These are phyloP conservation scores for Tolypocladium paradoxum DNA, from an alignment of 2,329 filamentous ascomycete genomes.

Conservation along the genomic window DNA sequence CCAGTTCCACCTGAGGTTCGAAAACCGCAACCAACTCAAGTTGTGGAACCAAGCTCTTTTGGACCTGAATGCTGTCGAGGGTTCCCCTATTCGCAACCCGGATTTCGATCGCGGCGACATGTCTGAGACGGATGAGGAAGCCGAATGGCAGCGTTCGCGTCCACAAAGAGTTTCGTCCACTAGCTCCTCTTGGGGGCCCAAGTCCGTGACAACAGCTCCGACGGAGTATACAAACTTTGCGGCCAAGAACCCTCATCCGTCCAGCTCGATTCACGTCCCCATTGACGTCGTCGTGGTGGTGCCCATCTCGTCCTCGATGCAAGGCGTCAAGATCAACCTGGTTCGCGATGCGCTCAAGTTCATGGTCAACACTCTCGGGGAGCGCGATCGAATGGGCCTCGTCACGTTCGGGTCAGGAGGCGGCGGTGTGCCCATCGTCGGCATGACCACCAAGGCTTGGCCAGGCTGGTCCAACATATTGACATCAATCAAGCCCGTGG, in stretches of 20 bases:
- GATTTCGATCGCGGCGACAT: constrained; percentile 69
- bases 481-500: constrained; percentile 79
- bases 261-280: constrained; percentile 65
- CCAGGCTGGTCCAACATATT: constrained; percentile 80
- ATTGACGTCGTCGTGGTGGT: constrained; percentile 95
- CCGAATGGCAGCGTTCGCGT: constrained; percentile 58
- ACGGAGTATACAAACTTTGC: constrained; percentile 82
- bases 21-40: constrained; percentile 73
- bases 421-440: constrained; percentile 89
- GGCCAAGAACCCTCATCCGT: constrained; percentile 31
- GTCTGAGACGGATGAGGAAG: constrained; percentile 77
- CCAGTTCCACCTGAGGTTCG: constrained; percentile 86
- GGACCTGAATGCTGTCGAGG: constrained; percentile 67
- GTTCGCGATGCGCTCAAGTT: constrained; percentile 87
- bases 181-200: constrained; percentile 70
- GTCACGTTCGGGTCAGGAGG: constrained; percentile 94
- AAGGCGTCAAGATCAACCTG: constrained; percentile 95
- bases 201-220: constrained; percentile 77
- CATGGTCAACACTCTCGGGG: constrained; percentile 79
- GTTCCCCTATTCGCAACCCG: constrained; percentile 51
- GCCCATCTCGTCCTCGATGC: constrained; percentile 96
- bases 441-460: constrained; percentile 96
- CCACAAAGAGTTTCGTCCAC: constrained; percentile 69
- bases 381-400: constrained; percentile 90
- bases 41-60: constrained; percentile 80